Percentiles rank a stretch among this genome's conserved stretches.
These are phyloP conservation scores for Conticribra weissflogii DNA, from an alignment of 108 stramenopile genomes.

Conservation along the genomic window DNA sequence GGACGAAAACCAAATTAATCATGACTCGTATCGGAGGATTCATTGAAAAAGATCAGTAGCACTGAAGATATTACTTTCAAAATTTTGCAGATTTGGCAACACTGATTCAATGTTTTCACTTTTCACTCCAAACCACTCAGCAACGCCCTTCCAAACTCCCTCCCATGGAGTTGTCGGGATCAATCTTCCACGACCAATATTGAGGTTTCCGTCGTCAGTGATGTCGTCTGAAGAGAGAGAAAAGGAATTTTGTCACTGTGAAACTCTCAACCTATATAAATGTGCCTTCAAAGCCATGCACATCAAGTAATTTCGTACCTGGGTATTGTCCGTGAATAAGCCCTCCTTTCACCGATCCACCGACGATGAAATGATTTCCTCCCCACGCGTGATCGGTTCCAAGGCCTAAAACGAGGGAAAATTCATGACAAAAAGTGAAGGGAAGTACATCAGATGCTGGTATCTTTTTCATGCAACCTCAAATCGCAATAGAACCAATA, in stretches of 20 bases:
- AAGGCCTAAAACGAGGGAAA: not conserved
- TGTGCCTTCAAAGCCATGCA: too few relatives aligned
- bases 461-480: too few relatives aligned
- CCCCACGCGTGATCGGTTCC: too few relatives aligned
- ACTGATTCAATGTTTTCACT: conserved; percentile 22
- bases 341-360: conserved; percentile 60
- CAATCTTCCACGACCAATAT: conserved; percentile 56
- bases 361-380: conserved; percentile 42
- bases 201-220: conserved; percentile 22
- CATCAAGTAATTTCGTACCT: too few relatives aligned
- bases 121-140: too few relatives aligned
- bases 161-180: conserved; percentile 81
- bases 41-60: conserved; percentile 7
- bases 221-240: too few relatives aligned
- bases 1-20: too few relatives aligned
- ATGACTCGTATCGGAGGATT: too few relatives aligned
- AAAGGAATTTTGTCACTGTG: too few relatives aligned
- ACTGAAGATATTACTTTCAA: conserved; percentile 6
- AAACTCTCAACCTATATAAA: too few relatives aligned
- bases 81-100: conserved; percentile 45
- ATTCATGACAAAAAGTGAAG: conserved; percentile 20
- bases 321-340: conserved; percentile 61
- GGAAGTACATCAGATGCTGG: too few relatives aligned
- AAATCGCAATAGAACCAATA: too few relatives aligned
- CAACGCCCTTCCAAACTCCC: conserved; percentile 50